Evolutionary conservation across 148 eudicot species (phyloP).

Genomic region (Drosera capensis): DNA sequence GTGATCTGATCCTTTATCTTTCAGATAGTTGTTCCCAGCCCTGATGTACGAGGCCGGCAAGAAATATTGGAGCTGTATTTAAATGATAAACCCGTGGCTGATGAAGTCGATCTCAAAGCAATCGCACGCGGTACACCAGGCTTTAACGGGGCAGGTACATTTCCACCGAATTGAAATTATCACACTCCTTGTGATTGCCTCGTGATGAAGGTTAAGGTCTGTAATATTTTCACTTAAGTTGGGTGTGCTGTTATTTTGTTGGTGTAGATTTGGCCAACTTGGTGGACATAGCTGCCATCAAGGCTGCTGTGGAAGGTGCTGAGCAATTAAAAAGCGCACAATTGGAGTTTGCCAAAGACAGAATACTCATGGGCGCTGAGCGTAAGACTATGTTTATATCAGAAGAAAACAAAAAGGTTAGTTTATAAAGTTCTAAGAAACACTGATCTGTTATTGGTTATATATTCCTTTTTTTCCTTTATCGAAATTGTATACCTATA

Average conservation of each 20-base stretch:
- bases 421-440: conserved; percentile 3
- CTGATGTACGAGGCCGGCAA: conserved; percentile 92
- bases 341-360: conserved; percentile 89
- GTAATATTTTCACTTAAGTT: too few species aligned
- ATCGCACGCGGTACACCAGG: conserved; percentile 98
- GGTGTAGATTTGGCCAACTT: conserved; percentile 92
- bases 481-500: not conserved
- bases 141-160: conserved; percentile 87
- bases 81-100: conserved; percentile 74
- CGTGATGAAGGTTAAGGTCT: too few species aligned
- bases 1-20: conserved; percentile 8
- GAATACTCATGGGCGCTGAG: conserved; percentile 96
- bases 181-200: too few species aligned
- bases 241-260: too few species aligned
- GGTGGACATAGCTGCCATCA: conserved; percentile 95
- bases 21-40: conserved; percentile 91
- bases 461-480: not conserved
- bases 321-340: conserved; percentile 61
- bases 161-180: too few species aligned
- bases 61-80: conserved; percentile 86
- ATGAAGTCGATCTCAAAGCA: conserved; percentile 68
- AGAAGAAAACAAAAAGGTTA: conserved; percentile 88
- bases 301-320: conserved; percentile 94
- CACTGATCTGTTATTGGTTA: not conserved
- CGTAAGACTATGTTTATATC: conserved; percentile 78